Base-by-base conservation (phyloP, 2,329 filamentous ascomycete species). In the Trichoderma arundinaceum region DNA sequence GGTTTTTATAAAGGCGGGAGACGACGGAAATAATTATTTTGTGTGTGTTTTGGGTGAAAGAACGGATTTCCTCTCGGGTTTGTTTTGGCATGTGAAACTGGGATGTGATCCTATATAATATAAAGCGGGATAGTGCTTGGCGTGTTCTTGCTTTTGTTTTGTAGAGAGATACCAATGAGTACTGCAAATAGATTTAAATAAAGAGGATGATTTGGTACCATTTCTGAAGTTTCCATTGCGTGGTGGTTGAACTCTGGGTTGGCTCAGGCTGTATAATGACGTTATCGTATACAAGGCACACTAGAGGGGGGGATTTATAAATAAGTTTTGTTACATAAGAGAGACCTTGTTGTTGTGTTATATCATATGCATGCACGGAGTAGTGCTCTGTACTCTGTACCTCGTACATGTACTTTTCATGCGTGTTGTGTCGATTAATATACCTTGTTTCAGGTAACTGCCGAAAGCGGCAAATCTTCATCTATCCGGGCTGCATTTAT, bases 131-230 rank as follows among this genome's bases (percentile, higher is more conserved):
- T 51, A 41, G 10, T 49, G 19, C 43, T 48, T n/a, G 22, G 57
- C 54, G 54, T 32, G 32, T 46, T 58, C 22, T 51, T 60, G 44
- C 35, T 59, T 59, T 48, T 60, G 22, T 58, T 46, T 33, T 44
- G 41, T 44, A 46, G 22, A 33, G 39, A 44, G 54, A 44, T 53
- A 53, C 49, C 49, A 53, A 53, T 53, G 49, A 38, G 49, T 17
- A 53, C 49, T 38, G n/a, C n/a, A 53, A 33, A 53, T 53, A 38
- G 49, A 53, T 19, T 35, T 53, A 17, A 33, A 33, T 52, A 33
- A 52, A 32, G 48, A 52, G 32, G 35, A 38, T 38, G 48, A 52
- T 22, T 52, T 32, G 48, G 48, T 22, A 33, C 15, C 6, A 4
- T 52, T 51, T 52, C 15, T 51, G 32, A 19, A n/a, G 6, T 10